Evolutionary conservation across 805 yeast genomes (phyloP).

Genomic region (Cyberlindnera xylosilytica): DNA sequence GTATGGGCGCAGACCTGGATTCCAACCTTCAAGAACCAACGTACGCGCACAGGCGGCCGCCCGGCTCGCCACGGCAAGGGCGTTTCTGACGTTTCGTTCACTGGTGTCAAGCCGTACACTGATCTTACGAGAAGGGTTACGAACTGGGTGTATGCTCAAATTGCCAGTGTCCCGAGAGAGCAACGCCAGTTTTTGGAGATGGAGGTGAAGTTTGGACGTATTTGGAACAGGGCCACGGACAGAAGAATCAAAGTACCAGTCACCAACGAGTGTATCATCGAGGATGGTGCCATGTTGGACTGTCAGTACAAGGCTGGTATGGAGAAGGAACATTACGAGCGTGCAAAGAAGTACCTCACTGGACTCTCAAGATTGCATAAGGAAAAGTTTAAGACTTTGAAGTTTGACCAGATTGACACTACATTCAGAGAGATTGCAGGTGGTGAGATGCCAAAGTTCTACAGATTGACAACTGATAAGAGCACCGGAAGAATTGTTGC

Average conservation of each 20-base stretch:
- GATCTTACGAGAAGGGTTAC: conserved; percentile 79
- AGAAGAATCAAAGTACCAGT: conserved; percentile 63
- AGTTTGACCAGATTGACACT: conserved; percentile 60
- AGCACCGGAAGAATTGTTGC: conserved; percentile 64
- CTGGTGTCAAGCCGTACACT: conserved; percentile 75
- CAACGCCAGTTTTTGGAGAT: conserved; percentile 58
- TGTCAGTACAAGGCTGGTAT: conserved; percentile 64
- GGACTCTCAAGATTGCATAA: conserved; percentile 51
- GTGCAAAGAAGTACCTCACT: conserved; percentile 49
- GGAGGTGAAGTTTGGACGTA: conserved; percentile 71
- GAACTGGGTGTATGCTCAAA: conserved; percentile 85
- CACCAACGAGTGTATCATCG: conserved; percentile 60
- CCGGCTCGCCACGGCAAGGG: neutral
- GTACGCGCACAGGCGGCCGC: neutral
- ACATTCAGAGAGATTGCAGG: conserved; percentile 60
- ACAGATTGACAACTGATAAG: conserved; percentile 66
- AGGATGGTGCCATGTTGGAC: conserved; percentile 47
- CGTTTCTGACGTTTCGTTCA: conserved; percentile 38
- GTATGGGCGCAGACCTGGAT: conserved; percentile 81
- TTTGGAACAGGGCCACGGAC: conserved; percentile 61
- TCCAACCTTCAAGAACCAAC: conserved; percentile 34
- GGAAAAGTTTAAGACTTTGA: conserved; percentile 55
- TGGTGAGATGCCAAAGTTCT: conserved; percentile 59
- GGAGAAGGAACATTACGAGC: conserved; percentile 58
- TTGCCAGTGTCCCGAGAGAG: conserved; percentile 58